A percentile compares a stretch with the other conserved stretches of the same genome.
Evolutionary conservation across 2,329 filamentous ascomycete species (phyloP).

Genomic region (Verticillium isaacii): DNA sequence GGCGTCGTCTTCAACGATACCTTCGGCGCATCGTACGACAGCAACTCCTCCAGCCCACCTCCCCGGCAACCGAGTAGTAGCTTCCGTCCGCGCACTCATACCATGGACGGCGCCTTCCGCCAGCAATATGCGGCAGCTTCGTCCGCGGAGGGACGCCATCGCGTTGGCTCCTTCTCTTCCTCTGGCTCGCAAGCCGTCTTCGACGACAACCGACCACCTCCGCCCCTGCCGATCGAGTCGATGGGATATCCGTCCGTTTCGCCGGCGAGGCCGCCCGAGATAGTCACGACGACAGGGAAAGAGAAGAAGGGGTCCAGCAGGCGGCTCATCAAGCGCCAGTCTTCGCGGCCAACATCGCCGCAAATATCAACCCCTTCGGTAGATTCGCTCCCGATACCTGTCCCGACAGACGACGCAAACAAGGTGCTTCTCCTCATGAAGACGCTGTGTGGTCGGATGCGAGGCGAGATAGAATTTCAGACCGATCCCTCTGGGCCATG

Average conservation of each 20-base stretch:
- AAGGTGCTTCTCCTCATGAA: slow-evolving; percentile 74
- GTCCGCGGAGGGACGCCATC: slow-evolving; percentile 51
- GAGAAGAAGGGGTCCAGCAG: slow-evolving; percentile 45
- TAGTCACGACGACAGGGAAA: slow-evolving; percentile 15
- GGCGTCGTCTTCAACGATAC: slow-evolving; percentile 58
- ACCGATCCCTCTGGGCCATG: slow-evolving; percentile 57
- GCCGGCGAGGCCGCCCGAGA: slow-evolving; percentile 19
- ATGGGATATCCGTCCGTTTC: slow-evolving; percentile 35
- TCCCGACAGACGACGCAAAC: slow-evolving; percentile 63
- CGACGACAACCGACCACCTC: slow-evolving; percentile 40
- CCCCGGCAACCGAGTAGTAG: slow-evolving; percentile 26
- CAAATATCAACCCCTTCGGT: slow-evolving; percentile 48
- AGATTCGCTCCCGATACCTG: slow-evolving; percentile 54
- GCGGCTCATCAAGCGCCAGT: slow-evolving; percentile 50
- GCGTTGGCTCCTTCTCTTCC: slow-evolving; percentile 68
- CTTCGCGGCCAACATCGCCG: slow-evolving; percentile 55
- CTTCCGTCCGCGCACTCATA: slow-evolving; percentile 51
- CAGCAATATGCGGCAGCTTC: slow-evolving; percentile 27
- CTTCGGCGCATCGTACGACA: slow-evolving; percentile 46
- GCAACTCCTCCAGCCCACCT: slow-evolving; percentile 33
- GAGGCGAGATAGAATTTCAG: slow-evolving; percentile 71
- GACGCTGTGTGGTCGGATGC: slow-evolving; percentile 72
- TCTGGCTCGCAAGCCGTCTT: slow-evolving; percentile 49
- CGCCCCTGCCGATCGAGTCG: slow-evolving; percentile 34
- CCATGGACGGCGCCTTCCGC: slow-evolving; percentile 51